Evolutionary conservation across 192 early-diverging fungal genomes (phyloP).

Genomic region (Mortierella alpina): DNA sequence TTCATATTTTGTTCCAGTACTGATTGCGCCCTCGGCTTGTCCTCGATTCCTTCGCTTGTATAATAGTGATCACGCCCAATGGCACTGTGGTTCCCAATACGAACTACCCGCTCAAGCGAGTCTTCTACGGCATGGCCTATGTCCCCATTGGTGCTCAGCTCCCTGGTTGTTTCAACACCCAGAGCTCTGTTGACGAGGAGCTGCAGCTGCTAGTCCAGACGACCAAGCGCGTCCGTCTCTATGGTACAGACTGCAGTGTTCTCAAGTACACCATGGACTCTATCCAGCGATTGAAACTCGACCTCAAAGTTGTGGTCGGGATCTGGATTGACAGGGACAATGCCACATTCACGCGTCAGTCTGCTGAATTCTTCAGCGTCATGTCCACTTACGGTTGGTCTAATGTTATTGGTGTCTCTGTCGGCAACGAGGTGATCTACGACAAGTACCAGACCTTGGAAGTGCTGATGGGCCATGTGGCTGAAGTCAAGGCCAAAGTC

Average conservation of each 20-base stretch:
- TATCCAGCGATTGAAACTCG: constrained; percentile 42
- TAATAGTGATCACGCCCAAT: constrained; percentile 29
- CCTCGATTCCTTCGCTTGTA: not conserved
- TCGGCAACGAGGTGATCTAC: constrained; percentile 61
- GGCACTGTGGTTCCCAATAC: constrained; percentile 31
- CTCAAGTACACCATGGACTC: constrained; percentile 47
- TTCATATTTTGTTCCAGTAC: no score
- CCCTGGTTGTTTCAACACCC: constrained; percentile 55
- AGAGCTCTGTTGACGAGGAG: constrained; percentile 47
- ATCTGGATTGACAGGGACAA: constrained; percentile 55
- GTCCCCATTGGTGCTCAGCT: constrained; percentile 51
- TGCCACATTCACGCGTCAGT: constrained; percentile 51
- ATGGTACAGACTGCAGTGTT: constrained; percentile 57
- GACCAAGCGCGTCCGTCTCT: constrained; percentile 55
- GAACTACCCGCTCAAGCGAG: constrained; percentile 36
- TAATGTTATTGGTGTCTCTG: constrained; percentile 54
- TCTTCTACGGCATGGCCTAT: constrained; percentile 60
- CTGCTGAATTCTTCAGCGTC: constrained; percentile 32
- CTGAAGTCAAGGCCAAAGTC: constrained; percentile 44
- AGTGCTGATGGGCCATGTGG: constrained; percentile 18
- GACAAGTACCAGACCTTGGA: constrained; percentile 20
- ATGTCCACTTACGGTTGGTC: constrained; percentile 30
- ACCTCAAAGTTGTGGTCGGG: constrained; percentile 53
- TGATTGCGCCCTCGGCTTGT: no score
- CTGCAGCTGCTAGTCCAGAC: constrained; percentile 49